A percentile compares a stretch with the other conserved stretches of the same genome.
phyloP scores from a whole-genome alignment of 2,329 filamentous ascomycete species.

The Lecanosticta acicola region DNA sequence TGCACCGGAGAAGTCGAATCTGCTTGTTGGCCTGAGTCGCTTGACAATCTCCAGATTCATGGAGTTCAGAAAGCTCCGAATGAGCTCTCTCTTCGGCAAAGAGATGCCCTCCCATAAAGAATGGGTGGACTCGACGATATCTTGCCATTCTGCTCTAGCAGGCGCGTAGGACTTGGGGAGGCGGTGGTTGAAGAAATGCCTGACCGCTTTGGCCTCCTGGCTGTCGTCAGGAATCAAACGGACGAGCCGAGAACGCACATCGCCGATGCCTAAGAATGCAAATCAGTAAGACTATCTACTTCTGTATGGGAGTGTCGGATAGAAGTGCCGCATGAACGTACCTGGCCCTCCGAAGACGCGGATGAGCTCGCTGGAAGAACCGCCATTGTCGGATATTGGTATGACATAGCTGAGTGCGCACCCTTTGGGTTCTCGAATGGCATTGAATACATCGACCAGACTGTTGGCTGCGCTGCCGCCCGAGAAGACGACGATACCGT shows the following conservation, averaged over 20 bases:
- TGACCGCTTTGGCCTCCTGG: conserved; percentile 66
- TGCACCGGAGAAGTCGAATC: conserved; percentile 47
- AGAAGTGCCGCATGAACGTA: conserved; percentile 43
- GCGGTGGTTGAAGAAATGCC: conserved; percentile 80
- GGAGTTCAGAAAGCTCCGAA: conserved; percentile 46
- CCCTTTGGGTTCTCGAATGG: conserved; percentile 54
- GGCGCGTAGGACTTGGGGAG: conserved; percentile 56
- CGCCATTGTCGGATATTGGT: conserved; percentile 92
- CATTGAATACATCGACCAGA: conserved; percentile 81
- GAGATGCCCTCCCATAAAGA: conserved; percentile 60
- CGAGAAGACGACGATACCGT: conserved; percentile 77
- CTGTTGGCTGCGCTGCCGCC: conserved; percentile 76
- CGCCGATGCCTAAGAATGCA: conserved; percentile 54
- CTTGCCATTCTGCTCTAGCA: conserved; percentile 76
- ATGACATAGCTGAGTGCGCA: conserved; percentile 78
- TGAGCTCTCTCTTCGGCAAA: conserved; percentile 47
- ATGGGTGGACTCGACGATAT: conserved; percentile 79
- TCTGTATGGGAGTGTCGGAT: not conserved
- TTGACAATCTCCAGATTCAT: conserved; percentile 48
- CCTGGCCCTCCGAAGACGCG: conserved; percentile 91
- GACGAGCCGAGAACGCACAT: conserved; percentile 68
- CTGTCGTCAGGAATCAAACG: conserved; percentile 71
- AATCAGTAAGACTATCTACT: not conserved
- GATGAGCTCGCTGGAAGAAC: conserved; percentile 87
- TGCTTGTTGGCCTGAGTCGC: conserved; percentile 40